phyloP scores from a whole-genome alignment of 768 basidiomycete species.

The Amanita subjunquillea region DNA sequence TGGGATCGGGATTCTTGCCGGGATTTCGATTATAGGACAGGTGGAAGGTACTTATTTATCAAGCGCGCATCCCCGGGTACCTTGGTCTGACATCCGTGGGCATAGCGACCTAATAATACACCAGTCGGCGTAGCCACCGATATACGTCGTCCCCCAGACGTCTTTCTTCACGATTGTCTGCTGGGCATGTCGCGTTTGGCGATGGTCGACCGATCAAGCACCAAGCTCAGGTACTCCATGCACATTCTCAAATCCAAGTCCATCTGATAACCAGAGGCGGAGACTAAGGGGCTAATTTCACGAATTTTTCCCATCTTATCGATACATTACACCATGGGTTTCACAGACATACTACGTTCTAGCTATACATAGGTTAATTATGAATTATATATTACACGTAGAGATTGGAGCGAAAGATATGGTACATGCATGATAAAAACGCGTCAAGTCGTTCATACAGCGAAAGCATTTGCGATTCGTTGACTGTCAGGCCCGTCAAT shows the following conservation, averaged over 20 bases:
- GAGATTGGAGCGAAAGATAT: not conserved
- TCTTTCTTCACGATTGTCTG: no score
- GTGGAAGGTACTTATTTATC: no score
- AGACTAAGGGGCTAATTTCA: not conserved
- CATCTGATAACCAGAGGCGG: not conserved
- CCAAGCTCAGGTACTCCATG: not conserved
- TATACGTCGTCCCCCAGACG: no score
- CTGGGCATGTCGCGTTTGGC: no score
- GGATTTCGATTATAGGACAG: no score
- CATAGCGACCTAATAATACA: no score
- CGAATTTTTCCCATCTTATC: not conserved
- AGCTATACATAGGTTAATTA: conserved; percentile 2
- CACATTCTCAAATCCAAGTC: not conserved
- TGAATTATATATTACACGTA: not conserved
- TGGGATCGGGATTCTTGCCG: no score
- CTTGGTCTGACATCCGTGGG: no score
- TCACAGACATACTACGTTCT: not conserved
- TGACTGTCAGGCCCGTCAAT: conserved; percentile 12
- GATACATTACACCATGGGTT: not conserved
- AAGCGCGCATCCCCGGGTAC: no score
- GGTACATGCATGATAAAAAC: not conserved
- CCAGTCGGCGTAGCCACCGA: no score
- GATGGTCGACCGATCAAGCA: not conserved
- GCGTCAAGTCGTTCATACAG: conserved; percentile 6
- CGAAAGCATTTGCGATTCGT: conserved; percentile 23